Percentiles rank a stretch among this genome's conserved stretches.
These are phyloP conservation scores for Flaveria sonorensis DNA, from an alignment of 129 eudicot genomes.

Conservation along the genomic window DNA sequence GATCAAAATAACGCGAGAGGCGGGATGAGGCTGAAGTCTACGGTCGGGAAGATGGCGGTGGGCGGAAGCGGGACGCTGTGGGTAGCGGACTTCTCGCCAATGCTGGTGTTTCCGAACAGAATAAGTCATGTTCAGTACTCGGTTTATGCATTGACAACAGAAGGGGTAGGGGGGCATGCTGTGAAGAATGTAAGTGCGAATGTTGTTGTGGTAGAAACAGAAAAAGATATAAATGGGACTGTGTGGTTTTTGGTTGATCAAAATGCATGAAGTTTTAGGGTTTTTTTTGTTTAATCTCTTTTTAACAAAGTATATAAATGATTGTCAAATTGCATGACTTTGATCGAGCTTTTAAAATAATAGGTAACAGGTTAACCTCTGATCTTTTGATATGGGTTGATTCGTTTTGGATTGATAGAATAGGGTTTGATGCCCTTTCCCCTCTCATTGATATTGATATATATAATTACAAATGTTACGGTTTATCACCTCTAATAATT, in stretches of 20 bases:
- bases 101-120: slow-evolving; percentile 62
- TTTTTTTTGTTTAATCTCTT: background rate
- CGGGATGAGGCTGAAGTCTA: slow-evolving; percentile 66
- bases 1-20: slow-evolving; percentile 64
- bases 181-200: slow-evolving; percentile 60
- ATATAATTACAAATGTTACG: no score
- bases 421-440: no score
- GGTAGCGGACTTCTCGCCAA: slow-evolving; percentile 57
- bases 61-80: slow-evolving; percentile 62
- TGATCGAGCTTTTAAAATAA: no score
- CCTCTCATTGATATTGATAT: no score
- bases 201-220: slow-evolving; percentile 65
- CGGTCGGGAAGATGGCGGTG: slow-evolving; percentile 56
- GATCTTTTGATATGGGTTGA: no score
- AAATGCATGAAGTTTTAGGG: slow-evolving; percentile 28
- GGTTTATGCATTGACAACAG: slow-evolving; percentile 41
- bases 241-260: slow-evolving; percentile 69
- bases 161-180: slow-evolving; percentile 47
- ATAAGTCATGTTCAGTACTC: slow-evolving; percentile 67
- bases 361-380: no score
- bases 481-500: no score
- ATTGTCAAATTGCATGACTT: background rate
- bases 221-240: slow-evolving; percentile 49
- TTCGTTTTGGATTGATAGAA: no score
- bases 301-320: background rate